Evolutionary conservation across 352 stramenopile species (phyloP).

Genomic region (Globisporangium heterothallicum): DNA sequence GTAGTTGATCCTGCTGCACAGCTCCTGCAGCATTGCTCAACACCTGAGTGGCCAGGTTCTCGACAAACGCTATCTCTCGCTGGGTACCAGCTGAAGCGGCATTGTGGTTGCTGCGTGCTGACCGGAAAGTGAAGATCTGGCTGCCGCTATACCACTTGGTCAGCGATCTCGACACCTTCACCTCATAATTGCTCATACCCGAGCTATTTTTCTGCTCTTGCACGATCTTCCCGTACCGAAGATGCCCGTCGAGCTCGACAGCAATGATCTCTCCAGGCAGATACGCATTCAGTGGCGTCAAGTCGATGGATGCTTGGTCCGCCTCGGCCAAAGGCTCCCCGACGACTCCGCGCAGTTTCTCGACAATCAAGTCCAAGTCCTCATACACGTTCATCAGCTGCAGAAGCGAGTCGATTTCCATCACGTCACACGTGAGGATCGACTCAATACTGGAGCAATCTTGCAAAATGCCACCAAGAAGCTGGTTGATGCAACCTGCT

Average conservation of each 20-base stretch:
- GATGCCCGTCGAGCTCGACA: slow-evolving; percentile 34
- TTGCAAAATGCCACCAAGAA: slow-evolving; percentile 51
- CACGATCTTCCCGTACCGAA: slow-evolving; percentile 65
- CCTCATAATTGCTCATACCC: slow-evolving; percentile 51
- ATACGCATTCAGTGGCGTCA: slow-evolving; percentile 64
- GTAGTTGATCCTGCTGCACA: slow-evolving; percentile 7
- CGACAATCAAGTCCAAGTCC: slow-evolving; percentile 49
- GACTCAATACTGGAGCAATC: slow-evolving; percentile 65
- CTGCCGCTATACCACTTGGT: slow-evolving; percentile 42
- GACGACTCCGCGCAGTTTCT: slow-evolving; percentile 58
- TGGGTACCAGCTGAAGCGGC: background rate
- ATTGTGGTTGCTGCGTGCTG: slow-evolving; percentile 20
- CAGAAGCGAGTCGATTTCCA: slow-evolving; percentile 43
- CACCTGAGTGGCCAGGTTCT: background rate
- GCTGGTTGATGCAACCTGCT: slow-evolving; percentile 61
- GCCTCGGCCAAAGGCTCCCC: slow-evolving; percentile 44
- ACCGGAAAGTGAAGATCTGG: slow-evolving; percentile 73
- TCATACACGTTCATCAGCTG: slow-evolving; percentile 62
- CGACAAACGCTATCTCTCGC: background rate
- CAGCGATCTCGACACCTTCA: slow-evolving; percentile 41
- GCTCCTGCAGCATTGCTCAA: background rate
- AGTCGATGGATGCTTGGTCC: slow-evolving; percentile 42
- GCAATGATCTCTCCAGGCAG: slow-evolving; percentile 65
- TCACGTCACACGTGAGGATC: slow-evolving; percentile 47
- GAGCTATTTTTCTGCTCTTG: slow-evolving; percentile 25